Evolutionary conservation across 176 grass and related monocot genomes (phyloP), one percentile per base, ranked within the genome.

Genomic region (Melocanna baccifera): DNA sequence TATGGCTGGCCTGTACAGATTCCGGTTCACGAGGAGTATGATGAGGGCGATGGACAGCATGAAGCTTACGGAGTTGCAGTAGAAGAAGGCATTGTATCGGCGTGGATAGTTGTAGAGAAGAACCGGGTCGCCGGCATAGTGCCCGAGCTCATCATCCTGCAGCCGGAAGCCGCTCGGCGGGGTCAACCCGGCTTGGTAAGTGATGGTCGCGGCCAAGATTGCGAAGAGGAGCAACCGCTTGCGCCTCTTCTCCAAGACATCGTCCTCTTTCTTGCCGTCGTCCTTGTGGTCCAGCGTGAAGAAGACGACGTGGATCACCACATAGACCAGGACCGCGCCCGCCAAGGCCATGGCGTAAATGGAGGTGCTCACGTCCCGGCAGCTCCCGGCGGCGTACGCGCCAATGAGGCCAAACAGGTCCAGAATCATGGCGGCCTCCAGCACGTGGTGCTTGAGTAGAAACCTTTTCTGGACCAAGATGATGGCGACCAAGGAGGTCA

Each of bases 141-240:
- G 29, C 19, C 4, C 34, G 9, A 4, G 3, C 6, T 4, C 41
- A 0, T 37, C 45, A 9, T 86, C n/a, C 19, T 84, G 16, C 0
- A 53, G 29, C 78, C 72, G 76, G 40, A 92, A 64, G 3, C 79
- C 76, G 2, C 83, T 67, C 0, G 90, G 87, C 7, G 87, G 90
- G 18, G 47, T 92, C 22, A 89, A 47, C 9, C 90, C 90, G 0
- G 77, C 82, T 42, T 92, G 90, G 45, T 89, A 92, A 22, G 82
- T 86, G 63, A 86, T 71, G 10, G 85, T 73, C 3, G 79, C 73
- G 0, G 20, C 87, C 56, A 92, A 9, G 16, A 85, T 80, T 10
- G 76, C 85, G 2, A 88, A 66, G 9, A 91, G 75, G 9, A 88
- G 65, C 22, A 91, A 45, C 9, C 28, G 32, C 76, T 88, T 78